Percentiles rank a stretch among this genome's conserved stretches.
Evolutionary conservation across 2,329 filamentous ascomycete species (phyloP).

Genomic region (Fusarium subglutinans): DNA sequence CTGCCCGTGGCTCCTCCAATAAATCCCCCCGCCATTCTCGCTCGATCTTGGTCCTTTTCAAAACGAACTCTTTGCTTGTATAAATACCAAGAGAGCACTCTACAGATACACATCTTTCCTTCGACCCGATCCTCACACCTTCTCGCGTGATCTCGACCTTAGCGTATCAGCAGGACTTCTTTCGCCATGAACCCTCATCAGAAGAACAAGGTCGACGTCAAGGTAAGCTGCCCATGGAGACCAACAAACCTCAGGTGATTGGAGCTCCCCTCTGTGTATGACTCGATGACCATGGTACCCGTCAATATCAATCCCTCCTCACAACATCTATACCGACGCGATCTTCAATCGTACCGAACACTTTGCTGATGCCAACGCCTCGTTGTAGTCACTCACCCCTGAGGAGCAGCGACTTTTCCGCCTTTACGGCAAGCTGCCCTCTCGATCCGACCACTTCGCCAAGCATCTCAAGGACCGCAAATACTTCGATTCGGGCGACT

Average conservation of each 20-base stretch:
- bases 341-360: neutral
- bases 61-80: slow-evolving; percentile 22
- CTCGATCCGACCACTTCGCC: slow-evolving; percentile 94
- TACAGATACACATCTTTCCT: neutral
- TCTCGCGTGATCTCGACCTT: neutral
- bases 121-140: neutral
- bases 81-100: slow-evolving; percentile 8
- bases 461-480: slow-evolving; percentile 99
- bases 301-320: neutral
- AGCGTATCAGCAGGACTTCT: neutral
- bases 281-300: slow-evolving; percentile 13
- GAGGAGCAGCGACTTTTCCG: slow-evolving; percentile 98
- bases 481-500: slow-evolving; percentile 97
- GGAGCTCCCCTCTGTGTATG: slow-evolving; percentile 21
- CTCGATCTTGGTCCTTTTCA: slow-evolving; percentile 34
- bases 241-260: slow-evolving; percentile 28
- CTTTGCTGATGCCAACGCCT: slow-evolving; percentile 31
- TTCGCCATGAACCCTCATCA: slow-evolving; percentile 89
- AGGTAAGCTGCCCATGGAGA: slow-evolving; percentile 67
- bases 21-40: slow-evolving; percentile 35
- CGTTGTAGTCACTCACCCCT: slow-evolving; percentile 80
- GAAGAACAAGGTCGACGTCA: slow-evolving; percentile 98
- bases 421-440: slow-evolving; percentile 97
- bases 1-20: slow-evolving; percentile 36
- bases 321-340: neutral